Conservation (phyloP, 208 protist genomes). For the Leishmania tarentolae region DNA sequence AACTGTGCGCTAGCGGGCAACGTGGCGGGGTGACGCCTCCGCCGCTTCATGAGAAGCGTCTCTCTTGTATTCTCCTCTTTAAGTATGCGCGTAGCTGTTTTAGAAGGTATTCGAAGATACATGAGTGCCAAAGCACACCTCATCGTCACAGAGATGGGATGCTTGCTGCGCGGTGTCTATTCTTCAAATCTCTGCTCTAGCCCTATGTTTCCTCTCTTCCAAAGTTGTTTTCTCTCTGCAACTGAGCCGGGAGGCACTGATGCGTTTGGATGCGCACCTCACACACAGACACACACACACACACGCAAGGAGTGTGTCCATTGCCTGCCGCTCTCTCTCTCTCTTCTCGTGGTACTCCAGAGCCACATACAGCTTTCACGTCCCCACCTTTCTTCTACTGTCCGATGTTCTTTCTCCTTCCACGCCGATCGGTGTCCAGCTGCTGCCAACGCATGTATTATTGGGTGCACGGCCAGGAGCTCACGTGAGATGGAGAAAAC, state of each 20-base stretch:
- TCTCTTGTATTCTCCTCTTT: not conserved
- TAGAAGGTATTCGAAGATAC: not conserved
- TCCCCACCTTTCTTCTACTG: not conserved
- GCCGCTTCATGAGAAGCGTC: not conserved
- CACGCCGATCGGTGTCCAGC: not conserved
- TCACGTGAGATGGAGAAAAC: not conserved
- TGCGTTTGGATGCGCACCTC: not conserved
- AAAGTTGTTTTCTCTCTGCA: not conserved
- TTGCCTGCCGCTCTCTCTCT: not conserved
- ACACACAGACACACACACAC: not conserved
- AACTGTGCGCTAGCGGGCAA: not conserved
- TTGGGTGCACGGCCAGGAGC: not conserved
- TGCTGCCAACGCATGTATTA: not conserved
- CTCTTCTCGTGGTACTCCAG: not conserved
- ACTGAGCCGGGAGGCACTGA: not conserved
- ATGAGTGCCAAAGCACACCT: not conserved
- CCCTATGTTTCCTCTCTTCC: not conserved
- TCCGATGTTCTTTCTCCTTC: not conserved
- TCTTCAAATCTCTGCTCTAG: not conserved
- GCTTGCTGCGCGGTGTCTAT: not conserved
- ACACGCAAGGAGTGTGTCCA: not conserved
- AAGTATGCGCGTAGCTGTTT: not conserved
- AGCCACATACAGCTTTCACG: not conserved
- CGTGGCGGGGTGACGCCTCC: not conserved
- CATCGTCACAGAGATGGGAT: not conserved